A percentile compares a stretch with the other conserved stretches of the same genome.
Evolutionary conservation across 352 stramenopile genomes (phyloP).

Genomic region (Phytopythium mirpurense): DNA sequence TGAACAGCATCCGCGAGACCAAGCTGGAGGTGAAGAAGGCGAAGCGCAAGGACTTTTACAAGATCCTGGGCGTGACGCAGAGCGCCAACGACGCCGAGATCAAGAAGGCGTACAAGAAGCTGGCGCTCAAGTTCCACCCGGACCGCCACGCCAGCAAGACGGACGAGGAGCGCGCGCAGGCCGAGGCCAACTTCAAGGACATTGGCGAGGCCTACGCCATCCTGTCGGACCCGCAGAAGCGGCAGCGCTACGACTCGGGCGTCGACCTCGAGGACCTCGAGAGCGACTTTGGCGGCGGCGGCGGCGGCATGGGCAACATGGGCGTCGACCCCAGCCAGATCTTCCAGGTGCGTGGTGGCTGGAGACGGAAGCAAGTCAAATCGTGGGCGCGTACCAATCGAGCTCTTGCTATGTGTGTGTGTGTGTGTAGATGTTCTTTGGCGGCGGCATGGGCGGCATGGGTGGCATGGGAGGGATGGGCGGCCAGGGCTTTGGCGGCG

Average conservation of each 20-base stretch:
- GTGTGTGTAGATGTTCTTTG: constrained; percentile 75
- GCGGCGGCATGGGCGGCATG: constrained; percentile 37
- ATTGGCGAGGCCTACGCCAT: constrained; percentile 96
- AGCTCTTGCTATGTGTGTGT: neutral
- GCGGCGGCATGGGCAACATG: constrained; percentile 78
- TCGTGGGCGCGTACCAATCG: too few relatives aligned
- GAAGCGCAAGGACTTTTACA: constrained; percentile 97
- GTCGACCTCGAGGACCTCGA: constrained; percentile 94
- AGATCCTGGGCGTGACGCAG: constrained; percentile 82
- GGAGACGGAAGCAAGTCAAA: too few relatives aligned
- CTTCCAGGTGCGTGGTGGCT: constrained; percentile 70
- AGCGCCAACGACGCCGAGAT: constrained; percentile 90
- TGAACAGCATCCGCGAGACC: constrained; percentile 73
- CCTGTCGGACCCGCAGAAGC: constrained; percentile 91
- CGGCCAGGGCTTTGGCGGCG: too few relatives aligned
- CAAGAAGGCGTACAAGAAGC: constrained; percentile 97
- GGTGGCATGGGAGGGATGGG: constrained; percentile 35
- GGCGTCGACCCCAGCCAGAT: constrained; percentile 79
- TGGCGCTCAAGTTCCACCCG: constrained; percentile 94
- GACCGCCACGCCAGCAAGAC: constrained; percentile 91
- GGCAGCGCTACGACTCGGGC: constrained; percentile 93
- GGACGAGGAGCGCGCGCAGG: constrained; percentile 88
- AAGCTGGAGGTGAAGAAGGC: constrained; percentile 93
- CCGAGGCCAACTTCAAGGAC: constrained; percentile 94
- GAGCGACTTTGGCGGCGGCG: constrained; percentile 65